A percentile compares a stretch with the other conserved stretches of the same genome.
These are phyloP conservation scores for Usnea hakonensis DNA, from an alignment of 495 filamentous ascomycete species.

Conservation along the genomic window DNA sequence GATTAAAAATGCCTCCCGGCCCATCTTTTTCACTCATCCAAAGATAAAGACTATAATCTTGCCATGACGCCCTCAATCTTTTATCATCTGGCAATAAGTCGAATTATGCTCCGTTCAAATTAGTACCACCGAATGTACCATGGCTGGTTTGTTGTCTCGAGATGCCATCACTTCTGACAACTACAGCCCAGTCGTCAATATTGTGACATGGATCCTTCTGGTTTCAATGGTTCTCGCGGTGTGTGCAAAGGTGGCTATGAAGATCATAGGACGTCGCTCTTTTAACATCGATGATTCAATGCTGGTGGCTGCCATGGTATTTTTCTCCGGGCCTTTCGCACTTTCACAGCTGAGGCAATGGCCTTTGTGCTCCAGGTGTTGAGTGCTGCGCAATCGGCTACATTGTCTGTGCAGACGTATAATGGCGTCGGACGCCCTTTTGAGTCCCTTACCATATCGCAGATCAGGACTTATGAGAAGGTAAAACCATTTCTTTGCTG, in stretches of 20 bases:
- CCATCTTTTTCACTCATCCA: too few species aligned
- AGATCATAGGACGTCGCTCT: conserved; percentile 2
- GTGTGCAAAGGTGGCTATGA: conserved; percentile 11
- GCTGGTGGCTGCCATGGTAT: conserved; percentile 13
- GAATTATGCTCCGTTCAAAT: too few species aligned
- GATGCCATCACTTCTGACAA: not conserved
- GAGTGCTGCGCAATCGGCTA: conserved; percentile 6
- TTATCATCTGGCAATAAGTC: too few species aligned
- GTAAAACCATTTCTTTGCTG: not conserved
- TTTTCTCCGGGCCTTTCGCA: too few species aligned
- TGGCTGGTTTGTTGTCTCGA: not conserved
- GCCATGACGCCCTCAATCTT: too few species aligned
- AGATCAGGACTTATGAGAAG: conserved; percentile 9
- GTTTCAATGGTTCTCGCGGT: conserved; percentile 14
- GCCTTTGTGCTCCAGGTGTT: not conserved
- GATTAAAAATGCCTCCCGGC: too few species aligned
- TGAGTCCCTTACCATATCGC: not conserved
- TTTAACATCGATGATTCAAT: conserved; percentile 11
- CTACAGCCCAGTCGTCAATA: conserved; percentile 11
- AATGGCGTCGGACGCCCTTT: conserved; percentile 14
- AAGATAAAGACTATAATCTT: too few species aligned
- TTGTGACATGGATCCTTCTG: conserved; percentile 17
- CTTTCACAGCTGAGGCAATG: not conserved
- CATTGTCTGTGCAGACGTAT: conserved; percentile 9
- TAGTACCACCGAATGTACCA: not conserved